Base-by-base conservation (phyloP, 768 basidiomycete genomes). In the Phlebiopsis flavidoalba region DNA sequence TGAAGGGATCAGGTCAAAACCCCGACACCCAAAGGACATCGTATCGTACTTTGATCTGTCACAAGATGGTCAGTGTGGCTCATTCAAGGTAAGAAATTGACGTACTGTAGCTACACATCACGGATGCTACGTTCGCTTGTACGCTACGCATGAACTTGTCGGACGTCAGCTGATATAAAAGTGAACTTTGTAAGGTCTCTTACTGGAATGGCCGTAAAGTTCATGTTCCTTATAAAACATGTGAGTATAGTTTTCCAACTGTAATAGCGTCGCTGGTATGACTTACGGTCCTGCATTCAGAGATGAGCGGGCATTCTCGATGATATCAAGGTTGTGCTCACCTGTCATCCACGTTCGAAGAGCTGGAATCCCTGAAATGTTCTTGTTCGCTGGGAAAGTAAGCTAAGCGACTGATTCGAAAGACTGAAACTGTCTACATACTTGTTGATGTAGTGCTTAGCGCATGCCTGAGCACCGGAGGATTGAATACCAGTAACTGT, bases 401-500 rank as follows among this genome's bases (percentile, higher is more conserved):
- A 15, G n/a, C 33, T 37, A 1, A 37, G n/a, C 12, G 22, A 54
- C 6, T 12, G n/a, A 15, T 3, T 53, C 33, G 15, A 36, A n/a
- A 54, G 35, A 3, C 14, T 15, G 19, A n/a, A 37, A 6, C 5
- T 6, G 5, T 36, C 11, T 35, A 6, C 53, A 11, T 19, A 55
- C 54, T 55, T 89, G 69, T 85, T 83, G 62, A 92, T 80, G 54
- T 81, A 83, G 72, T 94, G 93, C 71, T 95, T 94, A 5, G 91
- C 91, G 58, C 88, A 90, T 0, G 92, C 90, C 67, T 92, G 90
- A 0, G 93, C 89, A 36, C 94, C 93, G 8, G 73, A 79, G 19
- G 77, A 71, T 68, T 96, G 94, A 73, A 95, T 74, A 17, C 94
- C 94, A 14, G 87, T 74, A 59, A 95, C 83, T 0, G 93, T 95